Conservation (phyloP, 2,329 filamentous ascomycete genomes). For the Ophiostoma australiae region DNA sequence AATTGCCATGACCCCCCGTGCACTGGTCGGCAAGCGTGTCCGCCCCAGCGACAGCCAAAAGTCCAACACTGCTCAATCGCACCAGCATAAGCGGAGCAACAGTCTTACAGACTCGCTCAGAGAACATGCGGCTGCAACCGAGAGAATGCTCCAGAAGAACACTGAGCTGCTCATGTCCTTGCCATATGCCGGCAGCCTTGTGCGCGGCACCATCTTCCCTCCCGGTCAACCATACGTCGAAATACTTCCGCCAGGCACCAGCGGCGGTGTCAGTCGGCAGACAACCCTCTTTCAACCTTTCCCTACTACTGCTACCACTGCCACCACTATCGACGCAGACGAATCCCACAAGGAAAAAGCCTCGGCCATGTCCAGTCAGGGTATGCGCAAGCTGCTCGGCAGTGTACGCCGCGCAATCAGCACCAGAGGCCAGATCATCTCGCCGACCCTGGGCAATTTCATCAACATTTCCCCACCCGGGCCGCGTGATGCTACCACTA, state of each 20-base stretch:
- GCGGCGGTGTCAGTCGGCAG: conserved; percentile 44
- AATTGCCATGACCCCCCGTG: conserved; percentile 54
- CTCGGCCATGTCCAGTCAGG: conserved; percentile 62
- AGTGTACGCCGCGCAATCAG: conserved; percentile 80
- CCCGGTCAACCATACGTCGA: conserved; percentile 79
- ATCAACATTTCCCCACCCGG: conserved; percentile 48
- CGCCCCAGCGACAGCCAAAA: conserved; percentile 38
- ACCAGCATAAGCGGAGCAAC: conserved; percentile 73
- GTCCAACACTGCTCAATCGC: conserved; percentile 36
- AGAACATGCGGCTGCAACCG: conserved; percentile 52
- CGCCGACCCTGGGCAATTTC: conserved; percentile 45
- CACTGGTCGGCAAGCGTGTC: conserved; percentile 55
- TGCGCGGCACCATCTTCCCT: conserved; percentile 78
- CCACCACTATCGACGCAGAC: neutral
- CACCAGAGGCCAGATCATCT: conserved; percentile 46
- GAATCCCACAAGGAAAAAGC: conserved; percentile 43
- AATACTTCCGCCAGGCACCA: conserved; percentile 50
- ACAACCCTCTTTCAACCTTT: conserved; percentile 50
- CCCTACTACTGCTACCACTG: conserved; percentile 26
- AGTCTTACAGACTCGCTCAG: conserved; percentile 82
- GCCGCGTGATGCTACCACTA: conserved; percentile 51
- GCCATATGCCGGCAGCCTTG: conserved; percentile 74
- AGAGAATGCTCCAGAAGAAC: conserved; percentile 49
- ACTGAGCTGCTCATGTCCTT: conserved; percentile 57
- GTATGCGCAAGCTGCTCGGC: conserved; percentile 80